Evolutionary conservation across 2,329 filamentous ascomycete genomes (phyloP), one percentile per base, ranked within the genome.

Genomic region (Cordyceps cateniannulata): DNA sequence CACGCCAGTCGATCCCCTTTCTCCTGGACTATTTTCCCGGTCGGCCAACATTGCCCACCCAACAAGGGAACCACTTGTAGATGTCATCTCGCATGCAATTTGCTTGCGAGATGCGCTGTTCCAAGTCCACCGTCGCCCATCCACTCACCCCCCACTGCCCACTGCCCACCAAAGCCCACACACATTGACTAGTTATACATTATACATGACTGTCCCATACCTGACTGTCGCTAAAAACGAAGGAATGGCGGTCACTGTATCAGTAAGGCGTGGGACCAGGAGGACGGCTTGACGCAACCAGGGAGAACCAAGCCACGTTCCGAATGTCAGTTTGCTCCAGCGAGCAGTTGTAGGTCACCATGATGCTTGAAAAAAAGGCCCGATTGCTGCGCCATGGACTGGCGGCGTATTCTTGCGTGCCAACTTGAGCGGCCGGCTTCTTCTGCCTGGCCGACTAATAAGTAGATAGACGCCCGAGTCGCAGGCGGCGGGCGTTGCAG

Each of bases 391-490:
- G 53, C 27, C 42, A 38, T 57, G 16, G n/a, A 47, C 3, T 2
- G 18, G 8, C 10, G 29, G 40, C 42, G 42, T 44, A n/a, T 56
- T 12, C n/a, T 35, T 35, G 10, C 5, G 32, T 25, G 14, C 10
- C 20, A n/a, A 6, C 32, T 7, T 12, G 25, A 14, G 6, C 14
- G 14, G 16, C 16, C 20, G 9, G 32, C n/a, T 12, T 7, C n/a
- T 25, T n/a, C 20, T 16, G 6, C 29, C 29, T 20, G 29, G 18
- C 32, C 49, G 38, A 22, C 32, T 20, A n/a, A n/a, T n/a, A n/a
- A n/a, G n/a, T n/a, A n/a, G 16, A 29, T 49, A 48, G 54, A 49
- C 54, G 44, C 54, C 44, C 16, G 54, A 57, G 38, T 57, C 44
- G 54, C 29, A 48, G 16, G 53, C 12, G 40, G 44, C 20, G 20